phyloP scores from a whole-genome alignment of 768 basidiomycete genomes.

The Pleurotus platypus region DNA sequence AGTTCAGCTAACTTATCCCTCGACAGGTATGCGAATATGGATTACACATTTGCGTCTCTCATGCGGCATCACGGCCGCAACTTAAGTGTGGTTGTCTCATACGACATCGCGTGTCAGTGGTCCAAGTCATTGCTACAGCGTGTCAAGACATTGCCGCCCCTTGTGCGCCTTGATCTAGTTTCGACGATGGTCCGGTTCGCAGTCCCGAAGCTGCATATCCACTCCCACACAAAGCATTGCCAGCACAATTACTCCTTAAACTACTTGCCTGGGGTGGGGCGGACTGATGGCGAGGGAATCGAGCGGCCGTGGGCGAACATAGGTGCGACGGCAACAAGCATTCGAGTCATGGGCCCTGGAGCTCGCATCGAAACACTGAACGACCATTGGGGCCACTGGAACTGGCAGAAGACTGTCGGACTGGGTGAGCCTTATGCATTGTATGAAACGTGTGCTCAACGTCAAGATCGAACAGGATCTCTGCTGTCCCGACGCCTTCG shows the following conservation, averaged over 20 bases:
- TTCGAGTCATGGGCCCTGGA: constrained; percentile 30
- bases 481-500: no score
- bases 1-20: no score
- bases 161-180: background rate
- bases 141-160: constrained; percentile 1
- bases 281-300: no score
- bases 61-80: background rate
- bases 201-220: constrained; percentile 25
- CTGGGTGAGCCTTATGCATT: background rate
- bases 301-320: background rate
- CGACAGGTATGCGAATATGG: constrained; percentile 27
- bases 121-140: constrained; percentile 23
- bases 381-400: constrained; percentile 2
- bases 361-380: constrained; percentile 22
- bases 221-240: constrained; percentile 5
- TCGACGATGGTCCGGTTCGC: constrained; percentile 8
- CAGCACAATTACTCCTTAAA: background rate
- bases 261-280: background rate
- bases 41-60: constrained; percentile 19
- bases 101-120: constrained; percentile 1
- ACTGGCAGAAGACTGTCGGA: background rate
- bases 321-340: constrained; percentile 23
- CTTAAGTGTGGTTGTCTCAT: constrained; percentile 12
- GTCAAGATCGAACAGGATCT: no score
- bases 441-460: no score